Conservation (phyloP, 2,329 filamentous ascomycete genomes). For the Alternaria infectoria region DNA sequence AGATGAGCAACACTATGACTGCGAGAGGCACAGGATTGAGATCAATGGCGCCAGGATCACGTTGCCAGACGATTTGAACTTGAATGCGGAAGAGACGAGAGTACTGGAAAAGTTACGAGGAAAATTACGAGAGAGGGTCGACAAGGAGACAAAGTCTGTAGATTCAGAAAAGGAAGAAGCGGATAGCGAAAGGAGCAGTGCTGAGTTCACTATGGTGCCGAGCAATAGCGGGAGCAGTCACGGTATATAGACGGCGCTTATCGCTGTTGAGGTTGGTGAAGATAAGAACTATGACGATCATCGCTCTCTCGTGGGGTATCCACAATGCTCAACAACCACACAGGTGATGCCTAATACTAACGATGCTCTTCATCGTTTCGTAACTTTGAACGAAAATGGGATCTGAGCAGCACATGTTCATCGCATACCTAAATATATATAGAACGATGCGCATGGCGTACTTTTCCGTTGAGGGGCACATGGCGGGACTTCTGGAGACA, state of each 20-base stretch:
- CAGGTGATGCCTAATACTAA: neutral
- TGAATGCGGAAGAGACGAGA: slow-evolving; percentile 44
- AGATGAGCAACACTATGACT: slow-evolving; percentile 23
- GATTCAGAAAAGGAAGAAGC: slow-evolving; percentile 7
- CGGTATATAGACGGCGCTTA: slow-evolving; percentile 13
- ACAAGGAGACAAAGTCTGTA: slow-evolving; percentile 3
- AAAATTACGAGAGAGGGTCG: slow-evolving; percentile 32
- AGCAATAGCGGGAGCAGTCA: slow-evolving; percentile 18
- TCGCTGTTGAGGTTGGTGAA: slow-evolving; percentile 5
- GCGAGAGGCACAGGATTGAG: slow-evolving; percentile 30
- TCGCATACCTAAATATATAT: neutral
- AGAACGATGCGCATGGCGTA: neutral
- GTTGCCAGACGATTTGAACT: slow-evolving; percentile 44
- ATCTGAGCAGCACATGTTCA: neutral
- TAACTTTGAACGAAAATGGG: neutral
- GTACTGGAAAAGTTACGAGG: slow-evolving; percentile 46
- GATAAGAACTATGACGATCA: slow-evolving; percentile 14
- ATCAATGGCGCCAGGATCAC: slow-evolving; percentile 40
- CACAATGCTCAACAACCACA: neutral
- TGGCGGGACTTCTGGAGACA: neutral
- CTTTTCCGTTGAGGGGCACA: neutral
- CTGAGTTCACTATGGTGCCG: slow-evolving; percentile 28
- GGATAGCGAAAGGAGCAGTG: slow-evolving; percentile 28
- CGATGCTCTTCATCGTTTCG: neutral
- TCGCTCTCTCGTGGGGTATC: slow-evolving; percentile 13